Base-by-base conservation (phyloP, 2,329 filamentous ascomycete species). In the Cercospora zeina region DNA sequence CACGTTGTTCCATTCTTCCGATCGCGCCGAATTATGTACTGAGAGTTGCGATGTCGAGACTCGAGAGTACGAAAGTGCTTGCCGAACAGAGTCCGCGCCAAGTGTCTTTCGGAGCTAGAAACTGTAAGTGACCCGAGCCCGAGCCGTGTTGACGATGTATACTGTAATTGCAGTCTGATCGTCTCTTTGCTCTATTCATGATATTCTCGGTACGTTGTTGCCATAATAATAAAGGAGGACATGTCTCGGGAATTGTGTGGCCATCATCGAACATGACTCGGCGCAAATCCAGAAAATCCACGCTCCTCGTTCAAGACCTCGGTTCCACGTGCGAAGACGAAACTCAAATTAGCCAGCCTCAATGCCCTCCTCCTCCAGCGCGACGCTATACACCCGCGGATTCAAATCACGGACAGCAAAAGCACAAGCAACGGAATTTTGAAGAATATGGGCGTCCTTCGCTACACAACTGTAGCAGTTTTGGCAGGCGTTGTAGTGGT, bases 401-500 rank as follows among this genome's bases (percentile, higher is more conserved):
- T 34, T 34, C 9, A 3, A 14, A 16, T 14, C 6, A 11, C 49
- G 2, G 27, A 51, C 9, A 3, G n/a, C 11, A 7, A 8, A 19
- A 51, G 14, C 1, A 33, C 3, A 19, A 16, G n/a, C 27, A 19
- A 16, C 31, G 0, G 27, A 10, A 51, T n/a, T 31, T 34, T 7
- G n/a, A 42, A 1, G 11, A 27, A 24, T 5, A 57, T 45, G 54
- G 36, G 36, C n/a, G 37, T 39, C 27, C 36, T 45, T 21, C 27
- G 39, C 16, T 45, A 42, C 24, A 45, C 21, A n/a, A 24, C 36
- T 16, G 54, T 36, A 27, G 24, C 37, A 19, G 21, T 51, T 14
- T 27, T 51, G 27, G 49, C 30, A 27, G 49, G 49, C 16, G 31
- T 51, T 16, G 49, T 51, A 27, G 49, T 51, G 27, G 49, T 51